Base-by-base conservation (phyloP, 2,329 filamentous ascomycete genomes). In the Fusarium sp. region DNA sequence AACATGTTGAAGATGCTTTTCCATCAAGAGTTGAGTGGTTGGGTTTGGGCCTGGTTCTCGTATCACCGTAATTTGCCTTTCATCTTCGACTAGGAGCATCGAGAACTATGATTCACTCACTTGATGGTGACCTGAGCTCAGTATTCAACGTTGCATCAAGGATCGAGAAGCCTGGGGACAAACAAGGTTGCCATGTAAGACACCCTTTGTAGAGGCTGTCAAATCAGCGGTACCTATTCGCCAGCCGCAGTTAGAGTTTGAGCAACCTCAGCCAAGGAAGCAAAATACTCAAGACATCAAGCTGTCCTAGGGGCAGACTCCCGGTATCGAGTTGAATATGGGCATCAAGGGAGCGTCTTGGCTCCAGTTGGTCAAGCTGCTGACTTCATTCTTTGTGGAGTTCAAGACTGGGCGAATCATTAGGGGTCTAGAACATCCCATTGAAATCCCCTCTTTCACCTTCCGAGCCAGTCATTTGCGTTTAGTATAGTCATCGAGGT, bases 1-100 rank as follows among this genome's bases (percentile, higher is more conserved):
- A 78, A 77, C 50, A 27, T 64, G 64, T 61, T 20, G 20, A 37
- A 65, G 16, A 18, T 22, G 35, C n/a, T 11, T n/a, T n/a, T n/a
- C 37, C 20, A 35, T 29, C 14, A 10, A 56, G 45, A 35, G 27
- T 54, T 10, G 18, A 11, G 31, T 22, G 39, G 48, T 20, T 14
- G 7, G 33, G 2, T n/a, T 37, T 13, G 22, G 27, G 3, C 6
- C 18, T 13, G 48, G 11, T 20, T 10, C 48, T 52, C 27, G 48
- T 52, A 31, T 52, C 48, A 27, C 27, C 27, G 6, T n/a, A 6
- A 24, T 57, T 35, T 3, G 4, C 31, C 14, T 18, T 20, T 16
- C 9, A 27, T 22, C 33, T 24, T 24, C 6, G n/a, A 20, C 14
- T 9, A 24, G 54, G 11, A 57, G 54, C 20, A 37, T 14, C 6